These are phyloP conservation scores for Metschnikowia matae DNA, from an alignment of 805 yeast genomes.

Conservation along the genomic window DNA sequence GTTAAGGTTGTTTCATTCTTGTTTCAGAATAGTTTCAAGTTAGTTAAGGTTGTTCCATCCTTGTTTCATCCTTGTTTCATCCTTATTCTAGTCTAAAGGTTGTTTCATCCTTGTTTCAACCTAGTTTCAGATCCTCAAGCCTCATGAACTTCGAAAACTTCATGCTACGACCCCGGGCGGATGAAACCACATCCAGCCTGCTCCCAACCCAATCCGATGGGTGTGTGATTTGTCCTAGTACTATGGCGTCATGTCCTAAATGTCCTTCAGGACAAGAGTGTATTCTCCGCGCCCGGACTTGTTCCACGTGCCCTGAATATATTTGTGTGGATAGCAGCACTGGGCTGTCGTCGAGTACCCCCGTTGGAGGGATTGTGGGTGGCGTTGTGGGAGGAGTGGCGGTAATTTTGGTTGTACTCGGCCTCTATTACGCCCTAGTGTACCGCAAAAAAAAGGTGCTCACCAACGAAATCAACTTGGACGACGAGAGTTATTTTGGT, in stretches of 20 bases:
- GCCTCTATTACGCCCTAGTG: conserved; percentile 31
- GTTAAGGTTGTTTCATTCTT: too few species aligned
- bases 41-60: too few species aligned
- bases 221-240: conserved; percentile 41
- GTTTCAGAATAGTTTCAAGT: too few species aligned
- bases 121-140: too few species aligned
- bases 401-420: conserved; percentile 34
- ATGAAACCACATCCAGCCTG: conserved; percentile 6
- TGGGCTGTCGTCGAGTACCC: conserved; percentile 1
- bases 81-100: too few species aligned
- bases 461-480: conserved; percentile 21
- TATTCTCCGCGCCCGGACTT: conserved; percentile 12
- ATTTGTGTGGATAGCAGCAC: conserved; percentile 8
- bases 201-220: conserved; percentile 28
- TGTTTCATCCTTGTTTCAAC: too few species aligned
- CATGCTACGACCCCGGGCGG: conserved; percentile 15
- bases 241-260: conserved; percentile 46
- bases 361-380: conserved; percentile 58
- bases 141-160: background rate
- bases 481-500: conserved; percentile 11
- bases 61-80: too few species aligned
- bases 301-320: conserved; percentile 13
- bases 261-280: conserved; percentile 17
- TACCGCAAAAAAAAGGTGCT: conserved; percentile 33
- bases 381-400: conserved; percentile 65